Percentiles rank a stretch among this genome's conserved stretches.
phyloP scores from a whole-genome alignment of 345 rosid genomes.

The Populus deltoides region DNA sequence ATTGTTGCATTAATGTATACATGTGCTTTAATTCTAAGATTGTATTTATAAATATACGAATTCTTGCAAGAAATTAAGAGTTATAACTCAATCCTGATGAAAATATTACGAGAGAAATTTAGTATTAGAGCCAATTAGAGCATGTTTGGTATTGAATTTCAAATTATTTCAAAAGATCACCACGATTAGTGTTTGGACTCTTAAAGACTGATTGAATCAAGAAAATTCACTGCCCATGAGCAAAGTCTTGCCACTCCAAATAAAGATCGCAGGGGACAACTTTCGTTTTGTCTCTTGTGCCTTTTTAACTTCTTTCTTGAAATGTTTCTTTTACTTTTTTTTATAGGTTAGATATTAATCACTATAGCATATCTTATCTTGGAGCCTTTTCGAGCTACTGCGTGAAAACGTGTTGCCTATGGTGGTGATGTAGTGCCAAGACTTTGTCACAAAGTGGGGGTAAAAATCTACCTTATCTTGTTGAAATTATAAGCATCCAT shows the following conservation, averaged over 20 bases:
- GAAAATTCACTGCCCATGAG: too few species aligned
- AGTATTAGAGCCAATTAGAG: too few species aligned
- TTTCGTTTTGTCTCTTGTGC: neutral
- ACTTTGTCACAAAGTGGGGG: neutral
- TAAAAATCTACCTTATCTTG: neutral
- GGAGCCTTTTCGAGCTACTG: neutral
- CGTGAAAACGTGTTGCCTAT: neutral
- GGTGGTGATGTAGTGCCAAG: neutral
- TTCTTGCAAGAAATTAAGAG: neutral
- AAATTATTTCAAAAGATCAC: too few species aligned
- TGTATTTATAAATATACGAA: too few species aligned
- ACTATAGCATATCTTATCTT: neutral
- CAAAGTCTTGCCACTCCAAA: neutral
- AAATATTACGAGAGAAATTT: neutral
- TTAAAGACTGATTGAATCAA: neutral
- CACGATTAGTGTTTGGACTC: neutral
- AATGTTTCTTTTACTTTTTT: neutral
- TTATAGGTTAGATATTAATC: neutral
- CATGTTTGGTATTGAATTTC: too few species aligned
- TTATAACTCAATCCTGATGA: neutral
- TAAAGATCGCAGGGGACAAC: neutral
- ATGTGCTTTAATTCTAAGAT: too few species aligned
- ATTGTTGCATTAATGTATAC: too few species aligned
- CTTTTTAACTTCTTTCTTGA: neutral
- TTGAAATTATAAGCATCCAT: neutral